Conservation (phyloP, 1,139 yeast species). For the Blastobotrys buckinghamii region DNA sequence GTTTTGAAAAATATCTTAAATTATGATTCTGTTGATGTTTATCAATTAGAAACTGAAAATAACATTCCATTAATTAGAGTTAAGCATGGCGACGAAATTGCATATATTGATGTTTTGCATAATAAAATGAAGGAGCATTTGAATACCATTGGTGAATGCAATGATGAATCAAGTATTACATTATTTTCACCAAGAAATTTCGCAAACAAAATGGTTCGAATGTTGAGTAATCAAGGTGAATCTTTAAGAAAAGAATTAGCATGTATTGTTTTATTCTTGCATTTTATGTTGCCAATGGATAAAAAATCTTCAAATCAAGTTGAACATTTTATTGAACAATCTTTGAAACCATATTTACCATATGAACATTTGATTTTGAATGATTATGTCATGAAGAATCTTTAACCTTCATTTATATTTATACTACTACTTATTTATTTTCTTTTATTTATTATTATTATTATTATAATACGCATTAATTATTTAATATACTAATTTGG, state of each 20-base stretch:
- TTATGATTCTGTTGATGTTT: background rate
- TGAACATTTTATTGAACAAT: background rate
- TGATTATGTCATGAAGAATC: background rate
- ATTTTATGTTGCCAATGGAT: background rate
- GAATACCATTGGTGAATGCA: no score
- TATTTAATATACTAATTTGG: no score
- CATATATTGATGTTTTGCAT: background rate
- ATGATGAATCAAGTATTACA: no score
- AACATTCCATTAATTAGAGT: background rate
- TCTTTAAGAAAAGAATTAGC: slow-evolving; percentile 5
- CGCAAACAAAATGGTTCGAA: background rate
- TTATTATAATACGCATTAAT: no score
- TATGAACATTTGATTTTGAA: background rate
- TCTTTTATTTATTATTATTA: no score
- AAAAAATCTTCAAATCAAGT: background rate
- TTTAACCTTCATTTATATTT: background rate
- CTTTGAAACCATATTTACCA: background rate
- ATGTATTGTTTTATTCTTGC: slow-evolving; percentile 1
- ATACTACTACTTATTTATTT: no score
- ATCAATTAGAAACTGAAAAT: background rate
- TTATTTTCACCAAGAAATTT: slow-evolving; percentile 1
- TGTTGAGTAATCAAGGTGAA: background rate
- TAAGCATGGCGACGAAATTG: background rate
- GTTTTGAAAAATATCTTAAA: background rate
- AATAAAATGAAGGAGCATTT: background rate